Base-by-base conservation (phyloP, 495 filamentous ascomycete species). In the Penicillium taxi region DNA sequence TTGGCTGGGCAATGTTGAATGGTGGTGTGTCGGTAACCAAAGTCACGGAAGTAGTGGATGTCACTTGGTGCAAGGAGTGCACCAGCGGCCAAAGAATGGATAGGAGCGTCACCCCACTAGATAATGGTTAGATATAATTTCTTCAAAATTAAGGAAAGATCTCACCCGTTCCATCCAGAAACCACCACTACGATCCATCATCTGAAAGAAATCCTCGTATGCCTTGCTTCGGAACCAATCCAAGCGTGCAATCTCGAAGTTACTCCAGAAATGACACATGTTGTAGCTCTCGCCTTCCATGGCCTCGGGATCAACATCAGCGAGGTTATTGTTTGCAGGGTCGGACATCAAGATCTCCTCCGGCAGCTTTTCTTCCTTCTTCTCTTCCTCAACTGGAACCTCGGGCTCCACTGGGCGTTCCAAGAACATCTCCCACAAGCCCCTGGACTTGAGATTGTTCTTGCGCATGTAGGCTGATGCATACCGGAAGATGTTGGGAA, bases 261-360 rank as follows among this genome's bases (percentile, higher is more conserved):
- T 99, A 70, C 86, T 94, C 91, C 91, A 99, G 72, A 96, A 99
- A 71, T 99, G 91, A 64, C 91, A 99, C 91, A 99, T 99, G 69
- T 99, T 99, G 69, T 99, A 99, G 45, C 75, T 83, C 53, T 99
- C 91, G 41, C 86, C 84, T 55, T 96, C 93, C 91, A 99, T 99
- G 12, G 81, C 79, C 53, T 96, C 93, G 0, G 80, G 76, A 55
- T 96, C 86, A 28, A 95, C 79, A 30, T 94, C 84, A 23, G 82
- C 80, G 11, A 86, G 57, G 18, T 72, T 74, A 38, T 77, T 78
- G 35, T 77, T 73, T 28, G 80, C 80, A 8, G 86, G 81, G 43
- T 96, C 84, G 39, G 71, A 77, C 51, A 76, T 75, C 22, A 89
- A 61, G 26, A 94, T 82, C 48, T 94, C 86, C 46, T 94, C 84